Conservation (phyloP, 306 rosid genomes). For the Malus sieversii region DNA sequence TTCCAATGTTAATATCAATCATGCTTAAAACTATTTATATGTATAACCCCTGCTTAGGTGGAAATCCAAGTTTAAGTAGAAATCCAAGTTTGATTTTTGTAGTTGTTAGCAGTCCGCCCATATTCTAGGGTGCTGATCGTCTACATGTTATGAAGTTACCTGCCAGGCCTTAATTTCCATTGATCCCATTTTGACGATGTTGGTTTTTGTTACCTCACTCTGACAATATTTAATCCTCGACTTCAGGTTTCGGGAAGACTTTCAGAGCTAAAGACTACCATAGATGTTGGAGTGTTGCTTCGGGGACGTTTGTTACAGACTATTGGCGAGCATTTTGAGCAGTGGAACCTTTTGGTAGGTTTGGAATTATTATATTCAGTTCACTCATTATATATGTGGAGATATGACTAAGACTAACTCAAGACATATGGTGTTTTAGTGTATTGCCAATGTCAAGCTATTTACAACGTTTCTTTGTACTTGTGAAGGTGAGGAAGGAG, state of each 20-base stretch:
- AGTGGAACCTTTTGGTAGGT: conserved; percentile 77
- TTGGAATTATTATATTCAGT: neutral
- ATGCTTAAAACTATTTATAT: neutral
- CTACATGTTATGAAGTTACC: neutral
- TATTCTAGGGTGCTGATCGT: neutral
- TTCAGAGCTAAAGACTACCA: conserved; percentile 70
- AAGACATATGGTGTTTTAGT: conserved; percentile 2
- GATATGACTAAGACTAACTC: neutral
- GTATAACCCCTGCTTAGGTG: neutral
- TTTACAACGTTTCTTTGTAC: conserved; percentile 29
- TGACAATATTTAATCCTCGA: conserved; percentile 6
- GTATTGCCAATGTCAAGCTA: conserved; percentile 16
- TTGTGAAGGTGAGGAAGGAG: conserved; percentile 81
- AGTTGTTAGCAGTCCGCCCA: neutral
- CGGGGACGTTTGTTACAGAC: conserved; percentile 59
- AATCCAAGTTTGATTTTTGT: neutral
- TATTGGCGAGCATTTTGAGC: conserved; percentile 68
- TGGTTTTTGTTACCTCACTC: neutral
- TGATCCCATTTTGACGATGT: neutral
- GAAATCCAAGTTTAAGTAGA: neutral
- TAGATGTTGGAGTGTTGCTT: conserved; percentile 70
- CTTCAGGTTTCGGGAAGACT: conserved; percentile 71
- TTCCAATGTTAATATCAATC: neutral
- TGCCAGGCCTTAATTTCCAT: neutral
- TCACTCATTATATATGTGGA: neutral